Evolutionary conservation across 805 yeast species (phyloP).

Genomic region (Suhomyces sp.): DNA sequence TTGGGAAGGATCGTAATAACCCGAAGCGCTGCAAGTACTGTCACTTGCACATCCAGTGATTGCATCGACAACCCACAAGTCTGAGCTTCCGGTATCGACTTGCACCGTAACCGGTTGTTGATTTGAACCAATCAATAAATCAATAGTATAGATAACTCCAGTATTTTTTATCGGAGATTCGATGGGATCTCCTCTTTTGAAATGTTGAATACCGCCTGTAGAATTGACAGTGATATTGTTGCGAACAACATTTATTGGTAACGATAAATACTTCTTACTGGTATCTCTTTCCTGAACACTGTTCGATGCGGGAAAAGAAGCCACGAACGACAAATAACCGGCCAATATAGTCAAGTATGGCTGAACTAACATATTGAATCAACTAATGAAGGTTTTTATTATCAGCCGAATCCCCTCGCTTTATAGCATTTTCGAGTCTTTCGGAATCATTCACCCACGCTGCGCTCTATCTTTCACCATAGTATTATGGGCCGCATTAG

Average conservation of each 20-base stretch:
- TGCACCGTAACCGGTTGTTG: slow-evolving; percentile 4
- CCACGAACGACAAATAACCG: not conserved
- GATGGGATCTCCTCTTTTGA: not conserved
- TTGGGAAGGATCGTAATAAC: not conserved
- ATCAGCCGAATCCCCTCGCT: too few species aligned
- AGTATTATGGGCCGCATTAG: too few species aligned
- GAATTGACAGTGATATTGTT: too few species aligned
- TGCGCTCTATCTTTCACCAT: too few species aligned
- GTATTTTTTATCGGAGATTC: not conserved
- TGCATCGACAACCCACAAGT: slow-evolving; percentile 11
- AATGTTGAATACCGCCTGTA: too few species aligned
- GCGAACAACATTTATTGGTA: not conserved
- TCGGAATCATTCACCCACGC: too few species aligned
- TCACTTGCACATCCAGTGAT: not conserved
- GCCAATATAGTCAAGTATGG: not conserved
- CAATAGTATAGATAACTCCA: not conserved
- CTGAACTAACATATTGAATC: not conserved
- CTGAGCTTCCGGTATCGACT: slow-evolving; percentile 5
- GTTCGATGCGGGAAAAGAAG: not conserved
- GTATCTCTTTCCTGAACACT: not conserved
- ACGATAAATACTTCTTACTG: too few species aligned
- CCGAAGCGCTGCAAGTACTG: slow-evolving; percentile 15
- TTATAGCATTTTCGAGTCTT: too few species aligned
- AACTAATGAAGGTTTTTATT: too few species aligned
- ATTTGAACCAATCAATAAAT: slow-evolving; percentile 6